A percentile compares a stretch with the other conserved stretches of the same genome.
phyloP scores from a whole-genome alignment of 78 protist genomes.

The Chrysochromulina parva region DNA sequence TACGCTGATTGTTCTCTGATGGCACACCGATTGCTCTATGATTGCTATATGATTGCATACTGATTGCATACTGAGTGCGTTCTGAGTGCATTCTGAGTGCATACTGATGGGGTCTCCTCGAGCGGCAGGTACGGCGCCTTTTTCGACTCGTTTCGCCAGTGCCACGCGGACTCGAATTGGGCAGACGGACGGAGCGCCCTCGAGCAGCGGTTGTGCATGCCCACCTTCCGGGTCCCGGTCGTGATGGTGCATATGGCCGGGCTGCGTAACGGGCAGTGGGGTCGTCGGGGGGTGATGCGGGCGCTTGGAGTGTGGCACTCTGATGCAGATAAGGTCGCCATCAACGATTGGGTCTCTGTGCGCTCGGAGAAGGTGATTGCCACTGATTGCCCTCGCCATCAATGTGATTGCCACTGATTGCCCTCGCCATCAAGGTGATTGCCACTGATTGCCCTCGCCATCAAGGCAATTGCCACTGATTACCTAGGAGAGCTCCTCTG shows the following conservation, averaged over 20 bases:
- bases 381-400: too few relatives aligned
- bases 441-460: too few relatives aligned
- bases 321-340: not conserved
- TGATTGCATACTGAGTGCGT: too few relatives aligned
- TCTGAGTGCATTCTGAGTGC: too few relatives aligned
- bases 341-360: not conserved
- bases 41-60: too few relatives aligned
- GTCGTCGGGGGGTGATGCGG: conserved; percentile 6
- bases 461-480: too few relatives aligned
- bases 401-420: too few relatives aligned
- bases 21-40: too few relatives aligned
- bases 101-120: not conserved
- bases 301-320: not conserved
- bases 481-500: too few relatives aligned
- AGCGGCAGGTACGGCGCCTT: not conserved
- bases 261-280: conserved; percentile 29
- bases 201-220: conserved; percentile 26
- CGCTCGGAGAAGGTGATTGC: not conserved
- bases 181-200: too few relatives aligned
- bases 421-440: not conserved
- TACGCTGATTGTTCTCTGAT: not conserved
- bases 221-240: not conserved
- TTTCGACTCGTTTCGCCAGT: not conserved
- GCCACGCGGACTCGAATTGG: not conserved
- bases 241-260: conserved; percentile 16